Base-by-base conservation (phyloP, 2,329 filamentous ascomycete species). In the Xylariales sp. region DNA sequence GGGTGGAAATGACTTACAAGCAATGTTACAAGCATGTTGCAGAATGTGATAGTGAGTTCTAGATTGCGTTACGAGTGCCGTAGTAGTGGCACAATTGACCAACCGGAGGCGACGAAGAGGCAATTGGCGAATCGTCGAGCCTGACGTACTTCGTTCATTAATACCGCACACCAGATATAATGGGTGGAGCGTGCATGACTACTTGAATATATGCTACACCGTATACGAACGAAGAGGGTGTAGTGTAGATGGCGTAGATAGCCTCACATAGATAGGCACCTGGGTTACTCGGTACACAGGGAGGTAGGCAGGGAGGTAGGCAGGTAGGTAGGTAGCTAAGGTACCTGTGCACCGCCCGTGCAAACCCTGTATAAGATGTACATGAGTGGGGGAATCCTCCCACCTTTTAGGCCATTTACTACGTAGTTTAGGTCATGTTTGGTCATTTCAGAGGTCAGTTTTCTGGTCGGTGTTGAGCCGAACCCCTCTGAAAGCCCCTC, bases 101-200 rank as follows among this genome's bases (percentile, higher is more conserved):
- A 60, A 62, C 53, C 28, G 30, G 41, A 53, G 49, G 41, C 23
- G 16, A 52, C 41, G 23, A 62, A 34, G 48, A 49, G 43, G 58
- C 36, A 50, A 66, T 69, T 60, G 60, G 32, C 67, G 56, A 66
- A 64, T 67, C 9, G 54, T 63, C 32, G 30, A 54, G 45, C 60
- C 48, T 64, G 65, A 59, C 36, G 36, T 50, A 43, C 62, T 48
- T 49, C 10, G 6, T 32, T 34, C 8, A 18, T 53, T 32, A 53
- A 53, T 53, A 9, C 34, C 30, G 10, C 50, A 53, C 32, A 36
- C 32, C 16, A 5, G 30, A 3, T 53, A 16, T 32, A 16, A 18
- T 14, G 6, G n/a, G 14, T 46, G 54, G 10, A 23, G 18, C 3
- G 18, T 30, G 48, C 48, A 50, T 50, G 48, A 14, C 3, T 18